Base-by-base conservation (phyloP, 106 monocot species). In the Iris macrosiphon region DNA sequence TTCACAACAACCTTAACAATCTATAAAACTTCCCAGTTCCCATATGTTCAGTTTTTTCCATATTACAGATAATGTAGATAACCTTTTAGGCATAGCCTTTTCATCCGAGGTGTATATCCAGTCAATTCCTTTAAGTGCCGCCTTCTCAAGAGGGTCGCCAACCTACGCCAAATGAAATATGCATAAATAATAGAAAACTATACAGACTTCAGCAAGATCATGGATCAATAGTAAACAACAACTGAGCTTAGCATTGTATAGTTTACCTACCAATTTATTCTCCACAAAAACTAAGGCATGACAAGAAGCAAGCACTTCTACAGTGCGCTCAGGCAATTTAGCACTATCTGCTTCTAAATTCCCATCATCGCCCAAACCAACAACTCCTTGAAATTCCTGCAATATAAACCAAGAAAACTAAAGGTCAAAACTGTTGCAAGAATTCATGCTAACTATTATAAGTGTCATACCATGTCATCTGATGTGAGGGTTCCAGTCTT, bases 401-500 rank as follows among this genome's bases (percentile, higher is more conserved):
- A 75, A 55, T 47, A n/a, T 29, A 44, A 32, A 57, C 11, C 51
- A 29, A 51, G 11, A 51, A n/a, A 51, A 53, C 19, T 20, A 4
- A 7, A 53, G 17, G 32, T 19, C 33, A 34, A 41, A 41, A 58
- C 16, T 15, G n/a, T n/a, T 16, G n/a, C 22, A 72, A n/a, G n/a
- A n/a, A n/a, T 6, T 21, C 17, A n/a, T 21, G 2, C 12, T 10
- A 19, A 15, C 18, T 0, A 17, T 24, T 40, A 25, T 10, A 16
- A 54, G 11, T 24, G 18, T 4, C 53, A 37, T 91, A 98, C 98
- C 98, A 98, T 98, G 69, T 98, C 98, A 87, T 98, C 98, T 62
- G 98, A 98, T 60, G 98, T 98, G 17, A 98, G 80, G 55, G 98
- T 98, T 69, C 98, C 98, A 30, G 98, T 98, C 59, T 98, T 98